Conservation (phyloP, 176 grass and related monocot species). For the Paspalum notatum region DNA sequence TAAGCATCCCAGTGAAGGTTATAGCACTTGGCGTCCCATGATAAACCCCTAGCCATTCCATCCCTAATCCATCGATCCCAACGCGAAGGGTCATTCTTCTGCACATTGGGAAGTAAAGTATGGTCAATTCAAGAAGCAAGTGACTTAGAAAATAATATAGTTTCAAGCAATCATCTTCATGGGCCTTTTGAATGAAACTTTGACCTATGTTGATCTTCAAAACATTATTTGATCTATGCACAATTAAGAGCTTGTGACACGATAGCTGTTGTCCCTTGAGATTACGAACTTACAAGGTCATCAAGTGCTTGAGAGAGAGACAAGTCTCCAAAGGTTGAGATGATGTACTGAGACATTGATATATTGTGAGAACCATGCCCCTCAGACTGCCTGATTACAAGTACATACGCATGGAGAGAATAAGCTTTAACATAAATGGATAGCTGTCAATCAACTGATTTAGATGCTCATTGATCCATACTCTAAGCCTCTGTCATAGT, state of each 20-base stretch:
- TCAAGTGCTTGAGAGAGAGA: slow-evolving; percentile 57
- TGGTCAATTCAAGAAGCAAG: slow-evolving; percentile 24
- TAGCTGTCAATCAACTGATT: background rate
- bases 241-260: background rate
- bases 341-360: slow-evolving; percentile 45
- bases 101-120: slow-evolving; percentile 26
- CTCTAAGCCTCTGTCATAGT: background rate
- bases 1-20: slow-evolving; percentile 56
- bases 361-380: slow-evolving; percentile 17
- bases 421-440: slow-evolving; percentile 25
- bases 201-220: slow-evolving; percentile 6
- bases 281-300: slow-evolving; percentile 51
- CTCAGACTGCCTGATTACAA: slow-evolving; percentile 45
- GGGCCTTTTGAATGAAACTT: background rate
- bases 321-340: slow-evolving; percentile 56
- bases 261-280: background rate
- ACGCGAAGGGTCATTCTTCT: slow-evolving; percentile 41
- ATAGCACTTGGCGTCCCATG: slow-evolving; percentile 53
- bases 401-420: background rate
- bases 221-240: background rate
- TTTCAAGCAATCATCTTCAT: background rate
- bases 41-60: slow-evolving; percentile 52
- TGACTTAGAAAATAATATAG: slow-evolving; percentile 9
- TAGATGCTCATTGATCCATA: background rate
- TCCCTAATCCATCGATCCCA: slow-evolving; percentile 52